phyloP scores from a whole-genome alignment of 1,284 basidiomycete species.

The Trichosporon ovoides region DNA sequence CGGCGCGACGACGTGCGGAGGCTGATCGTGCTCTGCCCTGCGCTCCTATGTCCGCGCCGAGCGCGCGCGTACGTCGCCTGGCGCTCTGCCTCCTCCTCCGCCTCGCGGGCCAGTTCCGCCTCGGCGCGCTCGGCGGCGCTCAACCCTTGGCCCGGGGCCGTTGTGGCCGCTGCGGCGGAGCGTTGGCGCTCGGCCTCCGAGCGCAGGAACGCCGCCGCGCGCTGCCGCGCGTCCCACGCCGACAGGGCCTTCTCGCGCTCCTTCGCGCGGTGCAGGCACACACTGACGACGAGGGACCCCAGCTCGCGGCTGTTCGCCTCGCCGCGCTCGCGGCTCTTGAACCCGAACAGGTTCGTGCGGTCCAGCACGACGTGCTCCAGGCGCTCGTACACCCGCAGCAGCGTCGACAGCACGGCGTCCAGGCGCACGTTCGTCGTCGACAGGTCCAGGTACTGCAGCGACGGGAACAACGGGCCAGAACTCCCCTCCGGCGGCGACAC shows the following conservation, averaged over 20 bases:
- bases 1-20: conserved; percentile 39
- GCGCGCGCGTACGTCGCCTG: conserved; percentile 31
- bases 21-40: conserved; percentile 42
- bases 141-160: too few species aligned
- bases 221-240: conserved; percentile 38
- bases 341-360: conserved; percentile 49
- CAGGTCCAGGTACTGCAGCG: conserved; percentile 47
- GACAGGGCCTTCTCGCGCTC: conserved; percentile 44
- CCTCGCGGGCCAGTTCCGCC: conserved; percentile 11
- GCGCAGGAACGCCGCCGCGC: conserved; percentile 37
- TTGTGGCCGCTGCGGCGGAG: conserved; percentile 6
- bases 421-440: conserved; percentile 49
- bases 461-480: conserved; percentile 33
- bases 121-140: neutral
- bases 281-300: conserved; percentile 37
- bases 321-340: conserved; percentile 43
- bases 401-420: conserved; percentile 37
- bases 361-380: conserved; percentile 49
- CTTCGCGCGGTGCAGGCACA: conserved; percentile 41
- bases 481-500: conserved; percentile 20
- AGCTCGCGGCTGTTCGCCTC: conserved; percentile 40
- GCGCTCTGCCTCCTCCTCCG: conserved; percentile 21
- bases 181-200: too few species aligned
- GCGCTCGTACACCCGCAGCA: conserved; percentile 33
- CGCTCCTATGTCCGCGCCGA: conserved; percentile 43